Evolutionary conservation across 306 rosid genomes (phyloP), one percentile per base, ranked within the genome.

Genomic region (Cyamopsis tetragonoloba): DNA sequence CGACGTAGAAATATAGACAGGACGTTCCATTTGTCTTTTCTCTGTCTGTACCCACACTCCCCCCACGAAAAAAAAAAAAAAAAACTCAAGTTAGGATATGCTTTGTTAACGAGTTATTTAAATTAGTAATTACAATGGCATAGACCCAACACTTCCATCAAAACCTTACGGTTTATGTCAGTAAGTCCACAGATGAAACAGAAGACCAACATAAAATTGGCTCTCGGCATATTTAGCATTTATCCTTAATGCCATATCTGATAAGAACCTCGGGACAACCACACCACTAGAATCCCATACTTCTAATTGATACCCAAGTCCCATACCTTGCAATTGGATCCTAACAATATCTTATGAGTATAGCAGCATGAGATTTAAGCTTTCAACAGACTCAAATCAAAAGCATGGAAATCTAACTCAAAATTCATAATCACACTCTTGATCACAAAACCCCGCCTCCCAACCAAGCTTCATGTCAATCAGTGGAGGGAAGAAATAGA

Each of bases 21-120:
- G 59, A 35, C 15, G 58, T 18, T 41, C 31, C n/a, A 46, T 49
- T 69, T 23, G 19, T 22, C 57, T n/a, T 18, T 49, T 74, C 60
- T 73, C 47, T 20, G 27, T 43, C 32, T 31, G 56, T 26, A 28
- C 14, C 51, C 42, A 39, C 23, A 13, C 19, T 50, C 20, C n/a
- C 4, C 19, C 9, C 8, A 2, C 18, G 53, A 2, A 14, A 3
- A 0, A 14, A 42, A 14, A 37, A 6, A 12, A n/a, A 10, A 7
- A 65, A 46, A 13, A 3, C 35, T 50, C 43, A 39, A 32, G 24
- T 37, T 27, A 47, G 59, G 61, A 42, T 46, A 63, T 70, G 41
- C 68, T 61, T 18, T 49, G 48, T 49, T 31, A 49, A 41, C 42
- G 14, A 27, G 75, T 42, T 60, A 53, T 68, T 73, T 20, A 31